Evolutionary conservation across 208 protist species (phyloP).

Genomic region (Leishmania guyanensis): DNA sequence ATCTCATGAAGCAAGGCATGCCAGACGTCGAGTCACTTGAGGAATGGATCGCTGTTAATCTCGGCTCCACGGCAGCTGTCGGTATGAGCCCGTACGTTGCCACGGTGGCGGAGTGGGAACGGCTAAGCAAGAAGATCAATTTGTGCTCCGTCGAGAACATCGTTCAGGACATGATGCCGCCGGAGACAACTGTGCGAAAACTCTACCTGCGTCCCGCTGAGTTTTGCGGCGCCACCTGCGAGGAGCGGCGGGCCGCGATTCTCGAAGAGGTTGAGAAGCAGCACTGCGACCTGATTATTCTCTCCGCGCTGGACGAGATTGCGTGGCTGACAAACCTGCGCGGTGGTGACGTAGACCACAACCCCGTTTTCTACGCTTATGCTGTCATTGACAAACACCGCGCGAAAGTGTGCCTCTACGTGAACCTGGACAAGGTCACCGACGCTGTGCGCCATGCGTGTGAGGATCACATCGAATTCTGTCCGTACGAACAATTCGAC

Average conservation of each 20-base stretch:
- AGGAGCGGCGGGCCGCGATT: slow-evolving; percentile 63
- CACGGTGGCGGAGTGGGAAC: slow-evolving; percentile 83
- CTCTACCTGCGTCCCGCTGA: slow-evolving; percentile 64
- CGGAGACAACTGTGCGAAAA: slow-evolving; percentile 9
- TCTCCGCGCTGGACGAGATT: slow-evolving; percentile 92
- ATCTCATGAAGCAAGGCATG: slow-evolving; percentile 85
- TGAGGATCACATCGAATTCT: slow-evolving; percentile 45
- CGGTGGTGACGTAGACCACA: slow-evolving; percentile 86
- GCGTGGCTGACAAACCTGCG: slow-evolving; percentile 94
- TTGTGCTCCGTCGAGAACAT: slow-evolving; percentile 38
- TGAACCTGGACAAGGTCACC: slow-evolving; percentile 32
- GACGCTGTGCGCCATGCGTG: slow-evolving; percentile 25
- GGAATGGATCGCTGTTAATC: slow-evolving; percentile 61
- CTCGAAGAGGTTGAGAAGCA: slow-evolving; percentile 49
- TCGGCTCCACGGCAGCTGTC: slow-evolving; percentile 44
- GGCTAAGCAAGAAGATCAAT: slow-evolving; percentile 51
- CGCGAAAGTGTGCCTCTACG: slow-evolving; percentile 43
- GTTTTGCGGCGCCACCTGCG: slow-evolving; percentile 67
- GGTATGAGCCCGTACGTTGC: slow-evolving; percentile 74
- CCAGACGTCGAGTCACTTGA: slow-evolving; percentile 63
- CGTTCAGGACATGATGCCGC: slow-evolving; percentile 54
- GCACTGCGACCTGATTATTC: slow-evolving; percentile 62
- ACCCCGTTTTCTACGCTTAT: slow-evolving; percentile 93
- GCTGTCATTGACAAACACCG: slow-evolving; percentile 53
- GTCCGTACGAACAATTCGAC: slow-evolving; percentile 80